Evolutionary conservation across 2,329 filamentous ascomycete species (phyloP), one percentile per base, ranked within the genome.

Genomic region (Neonectria faginata): DNA sequence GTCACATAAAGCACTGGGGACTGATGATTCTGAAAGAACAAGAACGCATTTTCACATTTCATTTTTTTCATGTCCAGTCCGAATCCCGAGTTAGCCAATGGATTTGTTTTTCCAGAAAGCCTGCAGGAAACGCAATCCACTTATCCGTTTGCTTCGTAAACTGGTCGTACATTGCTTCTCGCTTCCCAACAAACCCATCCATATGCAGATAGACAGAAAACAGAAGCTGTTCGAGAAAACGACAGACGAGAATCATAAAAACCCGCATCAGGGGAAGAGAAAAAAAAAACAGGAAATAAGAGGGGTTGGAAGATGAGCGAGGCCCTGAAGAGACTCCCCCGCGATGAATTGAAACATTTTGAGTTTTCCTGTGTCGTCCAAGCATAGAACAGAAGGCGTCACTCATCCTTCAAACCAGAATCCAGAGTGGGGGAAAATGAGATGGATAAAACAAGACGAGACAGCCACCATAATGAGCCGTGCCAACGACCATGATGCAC

Each of bases 401-500:
- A 29, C 27, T 20, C 29, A 42, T n/a, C 41, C 16, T 48, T 48
- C 33, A 14, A 18, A 29, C 31, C 18, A 50, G 42, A 39, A 41
- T 52, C 25, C 54, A 39, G 27, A 4, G 25, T 47, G 22, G 12
- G 20, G 16, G 25, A 57, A 47, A 31, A 45, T 7, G 41, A 36
- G 31, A 39, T 16, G 22, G 29, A 29, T 27, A 59, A 60, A 56
- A 66, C 25, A 57, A 57, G 57, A 48, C 10, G 20, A 57, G 54
- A 33, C 52, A 56, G 51, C 63, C 55, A 56, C 57, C 64, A 29
- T 12, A 33, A 56, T 54, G 51, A 64, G 27, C 25, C 22, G 20
- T 36, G 55, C 31, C 41, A 31, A 44, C 45, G 29, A 51, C 51
- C 59, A 69, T 39, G 47, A 71, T 64, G 64, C 60, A 57, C 55